Evolutionary conservation across 176 grass and related monocot genomes (phyloP).

Genomic region (Carex scoparia): DNA sequence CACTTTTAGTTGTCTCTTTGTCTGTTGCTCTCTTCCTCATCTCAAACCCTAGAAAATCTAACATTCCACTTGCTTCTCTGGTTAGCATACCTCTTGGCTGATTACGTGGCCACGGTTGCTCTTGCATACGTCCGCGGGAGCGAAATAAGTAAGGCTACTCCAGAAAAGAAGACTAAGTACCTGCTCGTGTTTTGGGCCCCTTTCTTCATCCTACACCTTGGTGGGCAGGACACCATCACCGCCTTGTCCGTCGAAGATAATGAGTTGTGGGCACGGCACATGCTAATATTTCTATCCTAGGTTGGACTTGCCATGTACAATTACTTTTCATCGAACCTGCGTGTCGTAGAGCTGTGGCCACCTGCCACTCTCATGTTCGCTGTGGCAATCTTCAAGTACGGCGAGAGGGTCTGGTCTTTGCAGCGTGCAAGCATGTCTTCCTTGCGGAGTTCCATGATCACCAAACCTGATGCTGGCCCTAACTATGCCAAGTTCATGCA

Average conservation of each 20-base stretch:
- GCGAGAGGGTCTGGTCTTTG: no score
- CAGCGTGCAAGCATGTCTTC: no score
- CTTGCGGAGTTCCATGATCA: no score
- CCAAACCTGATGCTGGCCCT: no score
- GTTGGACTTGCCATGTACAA: constrained; percentile 15
- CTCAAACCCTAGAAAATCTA: no score
- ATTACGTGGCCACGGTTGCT: constrained; percentile 19
- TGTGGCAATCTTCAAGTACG: no score
- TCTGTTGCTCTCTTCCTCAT: no score
- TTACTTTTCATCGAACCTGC: not conserved
- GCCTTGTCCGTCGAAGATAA: constrained; percentile 2
- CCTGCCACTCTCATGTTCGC: no score
- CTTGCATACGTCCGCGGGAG: constrained; percentile 24
- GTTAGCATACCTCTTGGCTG: constrained; percentile 28
- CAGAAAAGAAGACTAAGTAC: not conserved
- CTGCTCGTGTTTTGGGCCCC: constrained; percentile 58
- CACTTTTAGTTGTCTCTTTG: no score
- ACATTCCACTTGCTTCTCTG: constrained; percentile 12
- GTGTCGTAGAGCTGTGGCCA: not conserved
- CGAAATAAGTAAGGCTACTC: not conserved
- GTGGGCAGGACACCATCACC: constrained; percentile 27
- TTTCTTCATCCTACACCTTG: constrained; percentile 60
- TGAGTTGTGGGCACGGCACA: constrained; percentile 32
- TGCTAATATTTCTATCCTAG: constrained; percentile 35
- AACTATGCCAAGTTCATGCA: no score